Base-by-base conservation (phyloP, 768 basidiomycete species). In the Lyophyllum semitale region DNA sequence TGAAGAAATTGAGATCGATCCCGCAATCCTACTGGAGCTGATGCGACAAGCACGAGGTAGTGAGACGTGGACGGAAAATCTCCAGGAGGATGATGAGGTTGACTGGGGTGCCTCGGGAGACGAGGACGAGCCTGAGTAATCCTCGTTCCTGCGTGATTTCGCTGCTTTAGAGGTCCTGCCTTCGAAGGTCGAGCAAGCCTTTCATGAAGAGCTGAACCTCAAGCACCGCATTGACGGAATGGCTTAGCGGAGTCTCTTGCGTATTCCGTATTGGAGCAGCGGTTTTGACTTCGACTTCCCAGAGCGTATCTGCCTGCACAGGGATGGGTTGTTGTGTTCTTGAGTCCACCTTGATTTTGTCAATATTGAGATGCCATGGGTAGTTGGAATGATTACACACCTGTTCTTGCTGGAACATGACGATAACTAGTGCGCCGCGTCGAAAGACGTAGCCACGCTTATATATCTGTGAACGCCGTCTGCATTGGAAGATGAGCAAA, bases 241-340 rank as follows among this genome's bases (percentile, higher is more conserved):
- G 77, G 52, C 79, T 82, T n/a, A 93, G 75, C 4, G 91, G 91
- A 2, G 82, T 87, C 57, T 88, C 86, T 66, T 87, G 89, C 0
- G 86, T 88, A 54, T 89, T 91, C 15, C 88, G 83, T 41, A 89
- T 84, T 6, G 92, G 92, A 2, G 79, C 76, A 2, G 90, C 88
- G 1, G 91, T 91, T 68, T 89, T 92, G 47, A 92, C 91, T 72
- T 93, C 89, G 33, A 94, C 90, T 66, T 93, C 88, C 91, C 91
- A 94, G 5, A 91, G 76, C 0, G 90, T 89, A 60, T 90, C 89
- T 8, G 84, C 72, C 52, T 89, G 88, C n/a, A 88, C 88, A 33
- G 88, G 86, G 42, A 85, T 86, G 0, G 89, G 85, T 59, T 86
- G 83, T 50, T 85, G 85, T 4, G 89, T 91, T 69, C 82, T 88